phyloP scores from a whole-genome alignment of 495 filamentous ascomycete species.

The Penicillium paxilli region DNA sequence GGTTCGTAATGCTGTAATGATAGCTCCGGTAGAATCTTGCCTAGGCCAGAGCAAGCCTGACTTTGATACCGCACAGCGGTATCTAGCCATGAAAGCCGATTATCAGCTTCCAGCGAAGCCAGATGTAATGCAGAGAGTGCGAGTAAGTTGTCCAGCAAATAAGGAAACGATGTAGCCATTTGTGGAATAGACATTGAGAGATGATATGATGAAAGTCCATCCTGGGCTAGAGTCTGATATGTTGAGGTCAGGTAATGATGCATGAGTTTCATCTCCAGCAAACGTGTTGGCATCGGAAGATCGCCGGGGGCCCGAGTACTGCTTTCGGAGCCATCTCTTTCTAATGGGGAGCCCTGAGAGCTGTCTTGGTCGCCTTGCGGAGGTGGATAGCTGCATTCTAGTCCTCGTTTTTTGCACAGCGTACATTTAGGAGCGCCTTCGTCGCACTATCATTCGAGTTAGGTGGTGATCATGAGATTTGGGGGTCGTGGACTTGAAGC shows the following conservation, averaged over 20 bases:
- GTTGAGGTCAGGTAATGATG: conserved; percentile 41
- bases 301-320: conserved; percentile 11
- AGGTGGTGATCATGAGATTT: neutral
- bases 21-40: conserved; percentile 28
- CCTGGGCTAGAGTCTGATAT: conserved; percentile 29
- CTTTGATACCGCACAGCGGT: conserved; percentile 37
- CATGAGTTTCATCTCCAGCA: conserved; percentile 42
- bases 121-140: conserved; percentile 50
- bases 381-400: conserved; percentile 37
- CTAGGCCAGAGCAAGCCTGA: conserved; percentile 34
- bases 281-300: conserved; percentile 22
- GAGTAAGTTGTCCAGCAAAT: conserved; percentile 47
- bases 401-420: conserved; percentile 36
- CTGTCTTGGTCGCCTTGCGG: conserved; percentile 28
- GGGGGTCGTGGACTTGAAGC: too few species aligned
- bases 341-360: conserved; percentile 20
- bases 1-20: conserved; percentile 29
- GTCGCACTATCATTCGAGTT: conserved; percentile 30
- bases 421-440: conserved; percentile 35
- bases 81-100: conserved; percentile 33
- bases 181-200: conserved; percentile 44
- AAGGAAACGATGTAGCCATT: conserved; percentile 43
- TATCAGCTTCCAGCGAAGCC: conserved; percentile 31
- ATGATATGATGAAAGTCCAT: conserved; percentile 32
- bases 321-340: conserved; percentile 22